Base-by-base conservation (phyloP, 2,329 filamentous ascomycete species). In the Nothopassalora personata region DNA sequence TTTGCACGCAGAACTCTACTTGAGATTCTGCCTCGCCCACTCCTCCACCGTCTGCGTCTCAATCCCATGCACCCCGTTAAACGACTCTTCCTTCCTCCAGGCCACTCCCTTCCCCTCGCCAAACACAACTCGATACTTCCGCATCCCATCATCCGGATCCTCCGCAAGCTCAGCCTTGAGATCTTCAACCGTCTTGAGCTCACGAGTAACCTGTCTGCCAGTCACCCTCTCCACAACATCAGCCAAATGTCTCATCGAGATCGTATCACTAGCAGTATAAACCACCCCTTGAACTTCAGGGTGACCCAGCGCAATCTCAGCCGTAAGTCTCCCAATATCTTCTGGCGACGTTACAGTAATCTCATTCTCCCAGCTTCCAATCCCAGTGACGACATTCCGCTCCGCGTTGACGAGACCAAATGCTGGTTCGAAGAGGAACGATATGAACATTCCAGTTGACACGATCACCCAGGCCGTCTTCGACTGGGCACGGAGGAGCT, bases 381-480 rank as follows among this genome's bases (percentile, higher is more conserved):
- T 72, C 0, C 80, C 86, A 1, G 54, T 66, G 11, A 64, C 60
- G 3, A 56, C 45, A 27, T 56, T 57, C 19, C 50, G 60, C 31
- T 56, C 57, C 0, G 81, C 61, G 65, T 85, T 80, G 0, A 90
- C 83, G 4, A 88, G 78, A 0, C 86, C 86, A 73, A 88, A 90
- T 1, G 71, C 79, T 1, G 74, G 68, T 59, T 85, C 78, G 66
- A 90, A 89, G 18, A 90, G 67, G 66, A 90, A 90, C 64, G 82
- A 86, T 74, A 83, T 87, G 66, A 90, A 90, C 61, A 90, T 76
- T 0, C 87, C 87, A 11, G 85, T 87, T n/a, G 82, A 85, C 1
- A 90, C 76, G 58, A 90, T 81, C 4, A 81, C 76, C 87, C 87
- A 90, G 0, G 62, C 36, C 5, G 58, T 64, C n/a, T 27, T 23